Conservation (phyloP, 2,329 filamentous ascomycete genomes). For the Sporothrix luriei region DNA sequence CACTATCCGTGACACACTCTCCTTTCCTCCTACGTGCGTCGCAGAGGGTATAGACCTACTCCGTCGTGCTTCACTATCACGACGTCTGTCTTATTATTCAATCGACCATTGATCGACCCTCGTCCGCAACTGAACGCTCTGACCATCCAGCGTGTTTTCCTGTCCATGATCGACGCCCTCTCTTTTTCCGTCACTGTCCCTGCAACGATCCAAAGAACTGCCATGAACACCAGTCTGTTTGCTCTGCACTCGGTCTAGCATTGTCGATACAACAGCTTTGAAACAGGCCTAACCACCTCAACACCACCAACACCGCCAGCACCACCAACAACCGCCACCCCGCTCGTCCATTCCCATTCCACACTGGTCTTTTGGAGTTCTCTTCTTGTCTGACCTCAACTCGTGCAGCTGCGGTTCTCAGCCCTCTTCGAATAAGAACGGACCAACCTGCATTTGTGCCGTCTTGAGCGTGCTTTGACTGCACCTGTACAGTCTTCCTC, state of each 20-base stretch:
- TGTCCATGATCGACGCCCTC: conserved; percentile 21
- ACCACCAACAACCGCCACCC: not conserved
- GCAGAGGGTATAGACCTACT: too few species aligned
- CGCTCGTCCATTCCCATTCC: not conserved
- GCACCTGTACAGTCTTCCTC: not conserved
- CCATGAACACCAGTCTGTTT: conserved; percentile 20
- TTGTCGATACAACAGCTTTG: conserved; percentile 44
- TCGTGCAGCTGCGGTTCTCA: too few species aligned
- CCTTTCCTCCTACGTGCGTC: not conserved
- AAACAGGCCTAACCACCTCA: conserved; percentile 40
- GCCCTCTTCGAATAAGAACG: not conserved
- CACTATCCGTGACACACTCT: not conserved
- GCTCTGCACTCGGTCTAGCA: conserved; percentile 37
- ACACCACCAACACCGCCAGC: not conserved
- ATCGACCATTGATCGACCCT: conserved; percentile 1
- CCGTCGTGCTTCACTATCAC: not conserved
- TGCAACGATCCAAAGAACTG: conserved; percentile 14
- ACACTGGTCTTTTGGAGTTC: not conserved
- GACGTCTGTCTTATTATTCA: not conserved
- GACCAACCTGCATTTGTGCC: conserved; percentile 7
- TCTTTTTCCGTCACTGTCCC: not conserved
- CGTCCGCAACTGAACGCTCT: conserved; percentile 13
- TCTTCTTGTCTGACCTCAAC: conserved; percentile 1
- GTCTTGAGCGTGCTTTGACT: conserved; percentile 14
- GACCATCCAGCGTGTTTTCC: conserved; percentile 21